Base-by-base conservation (phyloP, 1,284 basidiomycete genomes). In the Trichosporon sp. region DNA sequence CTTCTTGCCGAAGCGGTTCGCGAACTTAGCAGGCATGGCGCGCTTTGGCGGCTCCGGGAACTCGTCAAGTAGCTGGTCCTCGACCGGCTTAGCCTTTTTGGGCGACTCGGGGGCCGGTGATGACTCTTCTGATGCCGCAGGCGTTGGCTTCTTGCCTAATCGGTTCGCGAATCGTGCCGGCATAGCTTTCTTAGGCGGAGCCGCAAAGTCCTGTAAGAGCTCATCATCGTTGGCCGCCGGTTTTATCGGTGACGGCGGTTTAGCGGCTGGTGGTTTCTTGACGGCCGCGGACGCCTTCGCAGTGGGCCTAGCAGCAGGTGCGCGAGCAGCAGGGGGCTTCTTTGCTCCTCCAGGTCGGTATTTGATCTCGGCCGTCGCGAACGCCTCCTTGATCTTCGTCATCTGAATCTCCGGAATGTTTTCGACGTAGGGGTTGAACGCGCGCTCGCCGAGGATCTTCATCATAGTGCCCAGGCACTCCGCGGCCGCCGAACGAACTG, bases 371-470 rank as follows among this genome's bases (percentile, higher is more conserved):
- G 93, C 94, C 76, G 91, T 93, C 75, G 92, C 94, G 77, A 89
- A 94, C 8, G 93, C 93, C 79, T 98, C 97, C 84, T 93, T 96
- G 70, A 99, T 92, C 84, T 99, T 99, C 4, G 86, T 88, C 84
- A 95, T 96, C 75, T 96, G 88, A 48, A 98, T 87, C 78, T 98
- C 96, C 40, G 94, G 91, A 68, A 99, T 86, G 32, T 88, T 86
- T 74, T 98, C 96, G 86, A 98, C 89, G 43, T 93, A 87, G 0
- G 92, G 92, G 80, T 92, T 94, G 74, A 99, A 88, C 11, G 92
- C 91, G 35, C 97, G 87, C 82, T 99, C 96, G 31, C 97, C 97
- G 12, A 99, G 89, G 87, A 99, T 95, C 87, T 94, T 98, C 93
- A 97, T 96, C 76, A 99, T 85, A 0, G 91, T 92, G 8, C 96